Conservation (phyloP, 2,329 filamentous ascomycete genomes). For the Botryosphaeria dothidea region DNA sequence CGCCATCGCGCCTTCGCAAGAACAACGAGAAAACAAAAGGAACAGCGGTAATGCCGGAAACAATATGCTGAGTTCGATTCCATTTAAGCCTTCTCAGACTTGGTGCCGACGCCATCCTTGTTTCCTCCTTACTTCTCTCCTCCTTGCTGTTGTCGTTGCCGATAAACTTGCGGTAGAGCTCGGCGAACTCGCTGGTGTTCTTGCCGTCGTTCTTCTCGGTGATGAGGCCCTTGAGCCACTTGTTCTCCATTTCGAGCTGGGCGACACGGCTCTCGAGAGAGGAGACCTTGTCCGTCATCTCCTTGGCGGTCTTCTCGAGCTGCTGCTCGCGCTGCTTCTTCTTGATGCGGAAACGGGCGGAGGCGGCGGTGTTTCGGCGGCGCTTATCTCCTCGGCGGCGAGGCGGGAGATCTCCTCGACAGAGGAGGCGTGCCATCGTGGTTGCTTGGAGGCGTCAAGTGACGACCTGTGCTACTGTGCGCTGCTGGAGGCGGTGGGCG, state of each 20-base stretch:
- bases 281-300: constrained; percentile 40
- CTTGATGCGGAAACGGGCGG: constrained; percentile 43
- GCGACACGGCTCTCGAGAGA: constrained; percentile 37
- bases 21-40: not conserved
- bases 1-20: not conserved
- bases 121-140: constrained; percentile 38
- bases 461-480: constrained; percentile 52
- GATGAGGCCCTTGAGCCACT: constrained; percentile 45
- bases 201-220: constrained; percentile 50
- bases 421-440: constrained; percentile 28
- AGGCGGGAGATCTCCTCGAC: constrained; percentile 49
- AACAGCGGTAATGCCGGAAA: not conserved
- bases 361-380: constrained; percentile 43
- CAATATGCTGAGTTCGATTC: not conserved
- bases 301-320: constrained; percentile 40
- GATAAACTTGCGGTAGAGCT: constrained; percentile 32
- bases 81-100: constrained; percentile 28
- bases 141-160: constrained; percentile 31
- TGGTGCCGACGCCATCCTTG: constrained; percentile 41
- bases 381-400: constrained; percentile 43
- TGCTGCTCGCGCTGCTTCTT: constrained; percentile 45
- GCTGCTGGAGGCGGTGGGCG: constrained; percentile 33
- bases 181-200: constrained; percentile 33
- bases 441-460: constrained; percentile 26
- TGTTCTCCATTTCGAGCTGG: constrained; percentile 44